Conservation (phyloP, 169 alveolate species). For the Plasmodium fragile region DNA sequence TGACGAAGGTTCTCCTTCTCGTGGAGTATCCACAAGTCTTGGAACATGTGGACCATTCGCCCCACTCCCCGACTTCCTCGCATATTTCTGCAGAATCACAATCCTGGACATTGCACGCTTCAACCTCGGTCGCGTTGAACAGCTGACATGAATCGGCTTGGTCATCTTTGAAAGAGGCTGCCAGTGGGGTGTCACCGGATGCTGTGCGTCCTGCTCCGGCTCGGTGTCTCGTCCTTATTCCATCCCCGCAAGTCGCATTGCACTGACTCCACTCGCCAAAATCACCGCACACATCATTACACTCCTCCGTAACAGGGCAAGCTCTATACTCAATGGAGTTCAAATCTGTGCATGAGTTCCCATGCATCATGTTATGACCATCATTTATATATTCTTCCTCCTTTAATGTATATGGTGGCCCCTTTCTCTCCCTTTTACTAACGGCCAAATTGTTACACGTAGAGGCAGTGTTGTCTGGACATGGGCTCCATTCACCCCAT, state of each 20-base stretch:
- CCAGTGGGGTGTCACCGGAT: not conserved
- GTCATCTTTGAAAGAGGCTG: not conserved
- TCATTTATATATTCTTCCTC: constrained; percentile 21
- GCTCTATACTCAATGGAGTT: constrained; percentile 49
- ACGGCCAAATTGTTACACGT: constrained; percentile 3
- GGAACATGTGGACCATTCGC: constrained; percentile 66
- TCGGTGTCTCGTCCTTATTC: constrained; percentile 39
- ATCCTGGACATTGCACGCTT: constrained; percentile 58
- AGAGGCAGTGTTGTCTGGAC: constrained; percentile 13
- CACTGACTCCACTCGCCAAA: constrained; percentile 75
- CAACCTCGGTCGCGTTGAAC: constrained; percentile 59
- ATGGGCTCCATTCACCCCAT: constrained; percentile 73
- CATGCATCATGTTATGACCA: not conserved
- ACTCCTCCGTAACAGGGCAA: constrained; percentile 37
- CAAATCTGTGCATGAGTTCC: constrained; percentile 56
- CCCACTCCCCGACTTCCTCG: constrained; percentile 69
- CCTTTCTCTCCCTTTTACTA: constrained; percentile 65
- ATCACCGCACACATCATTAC: constrained; percentile 65
- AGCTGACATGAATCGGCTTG: constrained; percentile 3
- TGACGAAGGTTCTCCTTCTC: constrained; percentile 28
- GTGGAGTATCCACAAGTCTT: constrained; percentile 73
- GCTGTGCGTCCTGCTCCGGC: not conserved
- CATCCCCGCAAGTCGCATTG: constrained; percentile 57
- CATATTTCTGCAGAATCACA: constrained; percentile 41
- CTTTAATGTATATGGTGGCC: constrained; percentile 54